phyloP scores from a whole-genome alignment of 164 flowering plant species.

The Sextonia rubra region DNA sequence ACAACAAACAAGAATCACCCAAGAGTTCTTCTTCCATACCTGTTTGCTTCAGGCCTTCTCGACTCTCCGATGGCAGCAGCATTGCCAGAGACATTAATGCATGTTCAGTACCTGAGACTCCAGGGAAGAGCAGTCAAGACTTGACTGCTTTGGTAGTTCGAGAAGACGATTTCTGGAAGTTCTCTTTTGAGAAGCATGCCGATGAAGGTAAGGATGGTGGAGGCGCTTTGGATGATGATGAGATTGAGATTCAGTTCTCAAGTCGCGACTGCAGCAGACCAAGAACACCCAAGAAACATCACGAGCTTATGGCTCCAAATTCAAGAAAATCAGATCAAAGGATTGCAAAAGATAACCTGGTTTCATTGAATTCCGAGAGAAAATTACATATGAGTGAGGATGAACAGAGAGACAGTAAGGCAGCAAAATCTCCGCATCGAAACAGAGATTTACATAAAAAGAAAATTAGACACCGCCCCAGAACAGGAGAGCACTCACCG shows the following conservation, averaged over 20 bases:
- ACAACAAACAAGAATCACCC: constrained; percentile 9
- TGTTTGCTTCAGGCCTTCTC: constrained; percentile 19
- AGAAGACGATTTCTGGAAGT: constrained; percentile 40
- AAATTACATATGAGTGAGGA: constrained; percentile 21
- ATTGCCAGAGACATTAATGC: background rate
- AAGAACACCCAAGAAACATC: background rate
- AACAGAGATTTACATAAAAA: constrained; percentile 27
- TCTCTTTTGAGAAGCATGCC: constrained; percentile 44
- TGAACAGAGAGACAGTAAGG: constrained; percentile 24
- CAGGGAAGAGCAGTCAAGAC: background rate
- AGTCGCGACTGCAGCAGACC: constrained; percentile 25
- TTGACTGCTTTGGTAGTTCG: constrained; percentile 4
- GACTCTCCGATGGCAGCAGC: constrained; percentile 18
- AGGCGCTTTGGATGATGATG: too few species aligned
- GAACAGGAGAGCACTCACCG: constrained; percentile 43
- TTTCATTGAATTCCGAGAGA: constrained; percentile 13
- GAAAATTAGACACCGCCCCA: constrained; percentile 32
- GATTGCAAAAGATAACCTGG: background rate
- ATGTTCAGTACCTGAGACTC: constrained; percentile 10
- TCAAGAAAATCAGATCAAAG: constrained; percentile 5
- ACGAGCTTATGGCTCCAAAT: background rate
- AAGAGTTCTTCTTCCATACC: constrained; percentile 7
- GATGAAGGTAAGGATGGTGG: constrained; percentile 19
- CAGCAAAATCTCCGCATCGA: constrained; percentile 28
- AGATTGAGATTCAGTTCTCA: constrained; percentile 18